Base-by-base conservation (phyloP, 495 filamentous ascomycete genomes). In the Mytilinidion resinicola region DNA sequence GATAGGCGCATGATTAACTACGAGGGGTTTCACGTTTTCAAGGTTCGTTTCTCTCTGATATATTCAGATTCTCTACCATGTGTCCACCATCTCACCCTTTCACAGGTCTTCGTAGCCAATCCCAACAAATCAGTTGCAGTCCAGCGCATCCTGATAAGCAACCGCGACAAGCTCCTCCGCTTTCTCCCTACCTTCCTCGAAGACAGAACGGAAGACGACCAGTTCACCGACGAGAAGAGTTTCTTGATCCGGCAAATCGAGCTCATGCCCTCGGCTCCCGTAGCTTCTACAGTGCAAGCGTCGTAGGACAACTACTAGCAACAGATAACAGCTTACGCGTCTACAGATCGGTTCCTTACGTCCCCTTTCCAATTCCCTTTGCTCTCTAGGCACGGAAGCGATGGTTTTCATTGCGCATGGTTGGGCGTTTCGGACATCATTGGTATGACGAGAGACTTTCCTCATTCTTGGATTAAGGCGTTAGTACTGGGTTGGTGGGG, bases 1-100 rank as follows among this genome's bases (percentile, higher is more conserved):
- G 92, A 97, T 69, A 82, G 91, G 64, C 91, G 93, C 70, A 99
- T 97, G 89, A 93, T 99, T 51, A 91, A 96, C 69, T 99, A 97
- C 69, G 95, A 99, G 73, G 92, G 90, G 21, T 99, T 99, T 72
- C 95, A 99, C 72, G 92, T 98, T 37, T 98, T 98, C 77, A 98
- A 98, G 79, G 85, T 87, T 76, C 62, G 74, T 71, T 47, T n/a
- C 3, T 51, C 49, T n/a, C 14, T 17, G 12, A 37, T 17, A 9
- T 12, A 42, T 39, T 12, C 44, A 33, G 21, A 11, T 15, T 15
- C 17, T 46, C 14, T 34, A 19, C 9, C n/a, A 30, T 11, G 21
- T 4, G 2, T 7, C 17, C 37, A 37, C 12, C 8, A n/a, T 5
- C 3, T 50, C 15, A 56, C 21, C 34, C 10, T 39, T 35, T 47